Base-by-base conservation (phyloP, 2,329 filamentous ascomycete genomes). In the Onygenales sp. region DNA sequence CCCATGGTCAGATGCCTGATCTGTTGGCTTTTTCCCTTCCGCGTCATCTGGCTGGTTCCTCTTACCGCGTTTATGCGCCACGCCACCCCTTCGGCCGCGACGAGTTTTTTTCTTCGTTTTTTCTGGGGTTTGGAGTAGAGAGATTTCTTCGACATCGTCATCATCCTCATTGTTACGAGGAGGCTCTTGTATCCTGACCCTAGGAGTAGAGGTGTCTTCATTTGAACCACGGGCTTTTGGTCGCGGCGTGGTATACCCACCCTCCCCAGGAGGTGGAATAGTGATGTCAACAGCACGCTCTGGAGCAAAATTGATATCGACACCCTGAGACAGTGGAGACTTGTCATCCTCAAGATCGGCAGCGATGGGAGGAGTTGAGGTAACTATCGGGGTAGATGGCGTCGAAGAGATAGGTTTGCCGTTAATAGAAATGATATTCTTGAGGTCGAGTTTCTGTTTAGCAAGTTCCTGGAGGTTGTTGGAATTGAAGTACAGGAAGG, bases 41-140 rank as follows among this genome's bases (percentile, higher is more conserved):
- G 77, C 78, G 46, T 81, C 81, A 13, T 85, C 82, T 10, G 82
- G 79, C 4, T 70, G 70, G 48, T 78, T 76, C 58, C 81, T 84
- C 45, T 67, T 72, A 49, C 67, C 68, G 31, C 70, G 71, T 55
- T 81, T 81, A 57, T 81, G 80, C 55, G 86, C 83, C 65, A 85
- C 79, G 2, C 87, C 86, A 21, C 86, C 87, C 47, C 87, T 79
- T n/a, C 81, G 78, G 3, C 87, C 87, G 52, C 86, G 77, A 52
- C 86, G 84, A 0, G 80, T 77, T 65, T 85, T 87, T 64, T 82
- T 85, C 67, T 85, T 85, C 62, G 83, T 84, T 55, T 72, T 74
- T 42, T 73, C 74, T 13, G 59, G 54, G 32, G 59, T 64, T 48
- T 59, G 57, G n/a, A 31, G 52, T 5, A 62, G 57, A 32, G 61